Percentiles rank a stretch among this genome's conserved stretches.
These are phyloP conservation scores for Globisporangium carolinianum DNA, from an alignment of 352 stramenopile genomes.

Conservation along the genomic window DNA sequence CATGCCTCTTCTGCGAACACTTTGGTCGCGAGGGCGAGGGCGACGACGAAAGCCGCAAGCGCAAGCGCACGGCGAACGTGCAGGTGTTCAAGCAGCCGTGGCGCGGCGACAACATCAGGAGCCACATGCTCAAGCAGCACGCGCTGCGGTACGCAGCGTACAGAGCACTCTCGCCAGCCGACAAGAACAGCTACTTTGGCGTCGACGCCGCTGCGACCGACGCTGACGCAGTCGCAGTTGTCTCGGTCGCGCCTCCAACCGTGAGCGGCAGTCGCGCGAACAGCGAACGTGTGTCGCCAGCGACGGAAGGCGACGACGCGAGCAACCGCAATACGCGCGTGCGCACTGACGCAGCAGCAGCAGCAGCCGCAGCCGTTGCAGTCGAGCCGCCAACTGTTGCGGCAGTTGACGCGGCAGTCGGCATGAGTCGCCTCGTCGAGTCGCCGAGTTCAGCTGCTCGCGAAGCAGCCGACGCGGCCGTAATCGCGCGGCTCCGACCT, in stretches of 20 bases:
- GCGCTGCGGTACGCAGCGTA: conserved; percentile 7
- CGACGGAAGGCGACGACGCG: no score
- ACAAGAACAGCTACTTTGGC: conserved; percentile 6
- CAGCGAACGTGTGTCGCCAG: no score
- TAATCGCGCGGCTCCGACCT: neutral
- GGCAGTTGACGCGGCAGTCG: conserved; percentile 4
- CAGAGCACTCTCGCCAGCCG: conserved; percentile 3
- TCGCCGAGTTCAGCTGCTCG: neutral
- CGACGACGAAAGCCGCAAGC: conserved; percentile 6
- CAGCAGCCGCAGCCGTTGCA: neutral
- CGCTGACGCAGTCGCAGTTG: neutral
- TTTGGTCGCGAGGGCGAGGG: conserved; percentile 7
- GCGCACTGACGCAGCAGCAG: neutral
- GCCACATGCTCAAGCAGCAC: conserved; percentile 12
- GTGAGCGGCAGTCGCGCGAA: neutral
- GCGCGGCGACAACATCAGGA: conserved; percentile 12
- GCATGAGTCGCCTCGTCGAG: conserved; percentile 10
- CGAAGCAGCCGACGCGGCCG: no score
- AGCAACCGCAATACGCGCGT: no score
- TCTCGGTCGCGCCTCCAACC: neutral
- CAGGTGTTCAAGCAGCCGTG: conserved; percentile 12
- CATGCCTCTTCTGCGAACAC: conserved; percentile 11
- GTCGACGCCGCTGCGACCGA: neutral
- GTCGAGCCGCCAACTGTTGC: neutral
- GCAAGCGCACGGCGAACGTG: conserved; percentile 11